Percentiles rank a stretch among this genome's conserved stretches.
Evolutionary conservation across 1,284 basidiomycete species (phyloP).

Genomic region (Malassezia arunalokei): DNA sequence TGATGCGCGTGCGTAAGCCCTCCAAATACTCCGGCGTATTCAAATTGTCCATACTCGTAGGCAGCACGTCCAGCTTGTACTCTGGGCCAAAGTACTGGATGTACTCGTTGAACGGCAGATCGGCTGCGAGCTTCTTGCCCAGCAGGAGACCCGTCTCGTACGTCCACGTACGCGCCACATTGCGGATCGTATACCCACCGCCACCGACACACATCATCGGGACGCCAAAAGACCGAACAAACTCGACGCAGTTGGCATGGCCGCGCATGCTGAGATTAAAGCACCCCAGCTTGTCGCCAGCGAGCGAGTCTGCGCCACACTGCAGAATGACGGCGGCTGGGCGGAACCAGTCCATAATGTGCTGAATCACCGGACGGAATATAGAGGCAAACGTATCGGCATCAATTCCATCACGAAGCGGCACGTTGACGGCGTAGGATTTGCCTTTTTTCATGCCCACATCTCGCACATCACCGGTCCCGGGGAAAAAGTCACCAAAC

Average conservation of each 20-base stretch:
- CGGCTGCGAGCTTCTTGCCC: slow-evolving; percentile 66
- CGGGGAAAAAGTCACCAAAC: slow-evolving; percentile 93
- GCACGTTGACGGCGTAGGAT: slow-evolving; percentile 84
- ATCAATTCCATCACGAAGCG: slow-evolving; percentile 81
- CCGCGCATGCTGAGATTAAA: slow-evolving; percentile 91
- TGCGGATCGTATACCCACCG: slow-evolving; percentile 83
- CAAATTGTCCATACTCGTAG: slow-evolving; percentile 86
- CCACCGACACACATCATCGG: slow-evolving; percentile 87
- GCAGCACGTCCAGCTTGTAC: slow-evolving; percentile 79
- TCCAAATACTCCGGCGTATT: slow-evolving; percentile 77
- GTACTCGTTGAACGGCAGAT: slow-evolving; percentile 82
- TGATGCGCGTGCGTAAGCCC: slow-evolving; percentile 59
- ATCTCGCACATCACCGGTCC: slow-evolving; percentile 61
- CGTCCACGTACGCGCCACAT: slow-evolving; percentile 88
- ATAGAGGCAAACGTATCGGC: slow-evolving; percentile 64
- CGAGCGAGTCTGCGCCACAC: slow-evolving; percentile 87
- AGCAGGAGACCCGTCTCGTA: slow-evolving; percentile 92
- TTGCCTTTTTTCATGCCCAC: slow-evolving; percentile 72
- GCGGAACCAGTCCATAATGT: slow-evolving; percentile 77
- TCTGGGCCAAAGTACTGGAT: slow-evolving; percentile 96
- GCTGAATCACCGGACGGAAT: slow-evolving; percentile 54
- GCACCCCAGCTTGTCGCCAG: slow-evolving; percentile 88
- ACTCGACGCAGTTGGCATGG: slow-evolving; percentile 80
- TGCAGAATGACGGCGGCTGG: slow-evolving; percentile 84
- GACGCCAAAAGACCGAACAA: slow-evolving; percentile 68